Conservation (phyloP, 2,329 filamentous ascomycete species). For the Botrytis byssoidea region DNA sequence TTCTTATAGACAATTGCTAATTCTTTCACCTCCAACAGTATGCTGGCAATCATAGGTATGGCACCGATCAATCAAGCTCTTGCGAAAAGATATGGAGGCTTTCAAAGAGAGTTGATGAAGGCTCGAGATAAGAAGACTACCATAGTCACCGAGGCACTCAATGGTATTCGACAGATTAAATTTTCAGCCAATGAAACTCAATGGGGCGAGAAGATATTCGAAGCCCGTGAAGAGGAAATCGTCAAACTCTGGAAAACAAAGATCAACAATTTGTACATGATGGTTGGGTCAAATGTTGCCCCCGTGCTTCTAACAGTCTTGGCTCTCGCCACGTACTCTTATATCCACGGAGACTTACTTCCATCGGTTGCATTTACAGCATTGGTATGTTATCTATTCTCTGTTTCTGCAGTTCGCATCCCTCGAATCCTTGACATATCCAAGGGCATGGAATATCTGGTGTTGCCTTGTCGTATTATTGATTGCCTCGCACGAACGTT, state of each 20-base stretch:
- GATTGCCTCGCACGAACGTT: neutral
- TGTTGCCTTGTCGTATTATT: too few species aligned
- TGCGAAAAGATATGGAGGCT: conserved; percentile 59
- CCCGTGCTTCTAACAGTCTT: conserved; percentile 70
- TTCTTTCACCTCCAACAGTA: conserved; percentile 39
- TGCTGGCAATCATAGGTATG: conserved; percentile 59
- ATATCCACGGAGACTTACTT: conserved; percentile 58
- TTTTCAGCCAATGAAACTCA: conserved; percentile 71
- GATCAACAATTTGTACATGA: conserved; percentile 29
- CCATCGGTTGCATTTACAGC: conserved; percentile 79
- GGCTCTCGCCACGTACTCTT: conserved; percentile 65
- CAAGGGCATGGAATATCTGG: neutral
- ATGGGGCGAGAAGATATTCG: conserved; percentile 67
- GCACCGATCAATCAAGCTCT: conserved; percentile 66
- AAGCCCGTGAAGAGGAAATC: conserved; percentile 66
- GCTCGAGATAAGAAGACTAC: conserved; percentile 70
- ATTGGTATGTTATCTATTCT: conserved; percentile 42
- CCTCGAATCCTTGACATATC: neutral
- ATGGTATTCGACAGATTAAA: conserved; percentile 79
- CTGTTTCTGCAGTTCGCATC: neutral
- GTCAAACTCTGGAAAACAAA: conserved; percentile 54
- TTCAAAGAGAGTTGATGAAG: conserved; percentile 69
- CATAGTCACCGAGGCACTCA: conserved; percentile 69
- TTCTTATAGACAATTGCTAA: neutral
- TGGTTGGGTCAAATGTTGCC: conserved; percentile 61